Conservation (phyloP, 768 basidiomycete species). For the Ephemerocybe angulata region DNA sequence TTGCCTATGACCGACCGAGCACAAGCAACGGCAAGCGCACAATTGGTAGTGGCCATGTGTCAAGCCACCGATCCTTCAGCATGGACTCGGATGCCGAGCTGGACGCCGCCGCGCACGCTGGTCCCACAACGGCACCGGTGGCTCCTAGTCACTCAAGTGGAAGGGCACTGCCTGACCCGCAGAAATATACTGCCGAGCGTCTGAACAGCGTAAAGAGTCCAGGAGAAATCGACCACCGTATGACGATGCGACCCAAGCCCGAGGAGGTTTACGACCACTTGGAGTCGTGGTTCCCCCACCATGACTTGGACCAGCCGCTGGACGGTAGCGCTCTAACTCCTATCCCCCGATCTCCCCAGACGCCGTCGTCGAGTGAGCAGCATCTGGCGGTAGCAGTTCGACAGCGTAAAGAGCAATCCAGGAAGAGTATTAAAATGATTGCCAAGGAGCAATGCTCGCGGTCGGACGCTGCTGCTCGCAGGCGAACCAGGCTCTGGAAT, state of each 20-base stretch:
- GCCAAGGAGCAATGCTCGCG: constrained; percentile 64
- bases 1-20: not conserved
- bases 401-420: constrained; percentile 28
- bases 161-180: not conserved
- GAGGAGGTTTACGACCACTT: constrained; percentile 80
- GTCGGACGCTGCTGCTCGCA: constrained; percentile 39
- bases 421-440: constrained; percentile 82
- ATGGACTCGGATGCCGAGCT: not conserved
- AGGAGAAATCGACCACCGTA: not conserved
- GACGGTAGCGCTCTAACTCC: constrained; percentile 47
- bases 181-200: not conserved
- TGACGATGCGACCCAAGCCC: constrained; percentile 60
- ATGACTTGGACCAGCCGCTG: constrained; percentile 84
- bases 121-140: not conserved
- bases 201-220: not conserved
- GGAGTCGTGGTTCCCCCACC: constrained; percentile 82
- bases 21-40: not conserved
- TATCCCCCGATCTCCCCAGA: not conserved
- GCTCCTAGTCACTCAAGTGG: too few species aligned
- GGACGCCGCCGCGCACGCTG: too few species aligned
- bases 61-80: not conserved
- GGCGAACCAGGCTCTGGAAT: constrained; percentile 42
- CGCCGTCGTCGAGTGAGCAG: not conserved
- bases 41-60: too few species aligned
- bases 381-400: too few species aligned